phyloP scores from a whole-genome alignment of 1,284 basidiomycete species.

The Chalciporus sp. region DNA sequence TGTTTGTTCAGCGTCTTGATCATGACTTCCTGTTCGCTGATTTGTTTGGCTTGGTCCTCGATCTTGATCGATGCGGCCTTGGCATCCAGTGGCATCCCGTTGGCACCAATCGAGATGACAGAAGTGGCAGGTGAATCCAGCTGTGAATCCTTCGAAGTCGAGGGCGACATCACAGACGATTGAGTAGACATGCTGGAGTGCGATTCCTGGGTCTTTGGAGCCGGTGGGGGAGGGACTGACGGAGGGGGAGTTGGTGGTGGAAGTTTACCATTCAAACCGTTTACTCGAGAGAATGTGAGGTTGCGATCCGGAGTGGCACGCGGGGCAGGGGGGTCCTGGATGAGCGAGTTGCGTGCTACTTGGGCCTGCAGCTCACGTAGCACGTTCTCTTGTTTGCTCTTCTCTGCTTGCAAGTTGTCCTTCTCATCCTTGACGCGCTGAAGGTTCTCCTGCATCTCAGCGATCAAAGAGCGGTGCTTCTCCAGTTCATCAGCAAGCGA shows the following conservation, averaged over 20 bases:
- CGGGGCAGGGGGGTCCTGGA: constrained; percentile 41
- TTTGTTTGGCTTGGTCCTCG: constrained; percentile 73
- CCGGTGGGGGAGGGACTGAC: constrained; percentile 83
- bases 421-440: constrained; percentile 80
- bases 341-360: constrained; percentile 60
- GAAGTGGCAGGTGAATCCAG: constrained; percentile 72
- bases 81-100: constrained; percentile 45
- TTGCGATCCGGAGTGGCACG: constrained; percentile 56
- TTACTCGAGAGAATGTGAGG: constrained; percentile 56
- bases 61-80: constrained; percentile 57
- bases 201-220: constrained; percentile 59
- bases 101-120: constrained; percentile 41
- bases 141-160: constrained; percentile 65
- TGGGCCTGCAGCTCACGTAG: constrained; percentile 79
- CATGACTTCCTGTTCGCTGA: constrained; percentile 86
- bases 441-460: constrained; percentile 74
- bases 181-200: constrained; percentile 56
- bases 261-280: constrained; percentile 69
- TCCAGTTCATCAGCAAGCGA: constrained; percentile 75
- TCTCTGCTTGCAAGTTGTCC: constrained; percentile 74
- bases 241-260: constrained; percentile 90
- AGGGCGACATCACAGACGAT: constrained; percentile 52
- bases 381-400: constrained; percentile 62
- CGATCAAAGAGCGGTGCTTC: constrained; percentile 70
- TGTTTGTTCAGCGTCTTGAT: constrained; percentile 93